Evolutionary conservation across 768 basidiomycete species (phyloP).

Genomic region (Podaxis sp.): DNA sequence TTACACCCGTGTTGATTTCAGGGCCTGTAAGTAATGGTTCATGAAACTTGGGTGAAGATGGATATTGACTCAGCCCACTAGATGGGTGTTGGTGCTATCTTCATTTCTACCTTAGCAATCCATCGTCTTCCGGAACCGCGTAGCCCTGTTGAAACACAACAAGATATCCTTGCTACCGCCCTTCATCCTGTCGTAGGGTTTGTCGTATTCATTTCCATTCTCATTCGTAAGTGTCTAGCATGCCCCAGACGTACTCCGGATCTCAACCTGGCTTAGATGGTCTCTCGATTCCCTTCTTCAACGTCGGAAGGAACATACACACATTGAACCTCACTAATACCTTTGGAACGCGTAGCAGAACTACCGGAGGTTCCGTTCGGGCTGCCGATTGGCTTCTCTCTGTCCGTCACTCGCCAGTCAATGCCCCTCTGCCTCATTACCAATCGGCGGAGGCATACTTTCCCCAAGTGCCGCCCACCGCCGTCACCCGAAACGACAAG

Average conservation of each 20-base stretch:
- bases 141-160: conserved; percentile 58
- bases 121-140: conserved; percentile 53
- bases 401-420: conserved; percentile 6
- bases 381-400: conserved; percentile 42
- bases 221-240: conserved; percentile 54
- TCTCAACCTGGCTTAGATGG: conserved; percentile 40
- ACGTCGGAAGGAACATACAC: conserved; percentile 39
- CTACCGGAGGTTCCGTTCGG: conserved; percentile 26
- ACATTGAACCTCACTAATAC: conserved; percentile 43
- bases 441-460: neutral
- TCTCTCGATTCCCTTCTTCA: conserved; percentile 67
- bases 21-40: conserved; percentile 43
- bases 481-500: neutral
- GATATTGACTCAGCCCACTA: conserved; percentile 21
- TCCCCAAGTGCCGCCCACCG: neutral
- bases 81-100: conserved; percentile 93
- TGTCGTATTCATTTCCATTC: conserved; percentile 80
- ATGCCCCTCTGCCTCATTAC: conserved; percentile 9
- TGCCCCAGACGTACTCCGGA: neutral
- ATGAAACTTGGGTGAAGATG: neutral
- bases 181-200: conserved; percentile 87
- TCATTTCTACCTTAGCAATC: conserved; percentile 74
- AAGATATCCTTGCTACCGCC: conserved; percentile 66
- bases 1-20: conserved; percentile 16
- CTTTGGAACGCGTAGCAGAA: conserved; percentile 7